phyloP scores from a whole-genome alignment of 2,329 filamentous ascomycete species.

The Cercospora canescens region DNA sequence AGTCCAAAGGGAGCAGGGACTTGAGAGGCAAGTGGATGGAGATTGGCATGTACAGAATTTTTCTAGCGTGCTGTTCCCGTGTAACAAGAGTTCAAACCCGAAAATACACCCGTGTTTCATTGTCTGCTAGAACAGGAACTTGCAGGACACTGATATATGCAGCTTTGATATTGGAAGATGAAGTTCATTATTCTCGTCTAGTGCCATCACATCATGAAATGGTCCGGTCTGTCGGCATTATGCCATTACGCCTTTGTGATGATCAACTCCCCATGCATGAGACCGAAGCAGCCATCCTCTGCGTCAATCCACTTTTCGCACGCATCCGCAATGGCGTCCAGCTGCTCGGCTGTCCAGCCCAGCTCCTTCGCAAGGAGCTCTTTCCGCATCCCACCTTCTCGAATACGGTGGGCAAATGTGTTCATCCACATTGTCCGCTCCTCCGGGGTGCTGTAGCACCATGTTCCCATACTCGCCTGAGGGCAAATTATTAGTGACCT shows the following conservation, averaged over 20 bases:
- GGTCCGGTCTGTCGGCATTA: not conserved
- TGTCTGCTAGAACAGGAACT: not conserved
- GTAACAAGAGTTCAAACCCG: constrained; percentile 24
- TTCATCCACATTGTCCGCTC: constrained; percentile 43
- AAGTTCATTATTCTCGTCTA: not conserved
- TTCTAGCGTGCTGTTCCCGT: constrained; percentile 27
- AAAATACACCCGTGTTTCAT: constrained; percentile 8
- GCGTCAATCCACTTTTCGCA: constrained; percentile 44
- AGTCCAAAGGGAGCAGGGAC: constrained; percentile 1
- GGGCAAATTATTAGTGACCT: not conserved
- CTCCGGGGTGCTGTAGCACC: constrained; percentile 43
- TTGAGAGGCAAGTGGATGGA: constrained; percentile 13
- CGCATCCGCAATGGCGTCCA: constrained; percentile 41
- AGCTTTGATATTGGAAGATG: not conserved
- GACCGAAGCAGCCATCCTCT: constrained; percentile 45
- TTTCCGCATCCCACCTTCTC: constrained; percentile 32
- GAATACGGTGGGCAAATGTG: constrained; percentile 25
- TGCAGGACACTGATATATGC: not conserved
- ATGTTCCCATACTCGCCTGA: constrained; percentile 40
- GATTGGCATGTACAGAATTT: constrained; percentile 27
- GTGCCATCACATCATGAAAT: not conserved
- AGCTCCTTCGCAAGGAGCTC: constrained; percentile 36
- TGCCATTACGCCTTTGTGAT: constrained; percentile 25
- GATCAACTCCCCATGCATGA: constrained; percentile 45
- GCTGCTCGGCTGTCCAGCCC: constrained; percentile 39